phyloP scores from a whole-genome alignment of 140 eudicot genomes.

The Cichorium intybus region DNA sequence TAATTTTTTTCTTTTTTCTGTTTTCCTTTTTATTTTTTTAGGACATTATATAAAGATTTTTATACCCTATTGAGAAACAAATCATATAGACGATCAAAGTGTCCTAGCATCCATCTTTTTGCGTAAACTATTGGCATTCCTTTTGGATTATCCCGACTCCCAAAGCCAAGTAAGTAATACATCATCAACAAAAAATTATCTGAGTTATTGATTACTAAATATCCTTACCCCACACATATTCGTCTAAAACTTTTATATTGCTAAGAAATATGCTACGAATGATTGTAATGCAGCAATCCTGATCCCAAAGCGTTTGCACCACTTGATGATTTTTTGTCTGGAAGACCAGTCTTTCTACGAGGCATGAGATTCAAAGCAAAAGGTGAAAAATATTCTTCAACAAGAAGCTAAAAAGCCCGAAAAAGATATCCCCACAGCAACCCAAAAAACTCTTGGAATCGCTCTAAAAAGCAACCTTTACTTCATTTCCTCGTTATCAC shows the following conservation, averaged over 20 bases:
- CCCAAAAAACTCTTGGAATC: slow-evolving; percentile 16
- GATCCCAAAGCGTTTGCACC: slow-evolving; percentile 31
- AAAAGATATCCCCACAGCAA: slow-evolving; percentile 18
- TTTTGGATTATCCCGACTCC: too few relatives aligned
- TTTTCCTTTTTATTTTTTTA: too few relatives aligned
- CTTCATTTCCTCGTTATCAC: neutral
- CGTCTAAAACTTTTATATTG: neutral
- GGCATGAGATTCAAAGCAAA: slow-evolving; percentile 52
- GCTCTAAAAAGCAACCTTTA: neutral
- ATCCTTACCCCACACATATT: too few relatives aligned
- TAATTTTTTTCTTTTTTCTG: too few relatives aligned
- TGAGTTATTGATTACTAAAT: too few relatives aligned
- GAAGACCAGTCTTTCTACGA: slow-evolving; percentile 22
- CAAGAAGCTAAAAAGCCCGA: slow-evolving; percentile 10
- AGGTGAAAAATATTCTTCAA: slow-evolving; percentile 15
- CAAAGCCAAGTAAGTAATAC: too few relatives aligned
- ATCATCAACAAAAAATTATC: too few relatives aligned
- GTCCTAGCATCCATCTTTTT: too few relatives aligned
- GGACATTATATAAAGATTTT: too few relatives aligned
- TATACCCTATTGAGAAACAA: too few relatives aligned
- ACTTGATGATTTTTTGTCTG: slow-evolving; percentile 26
- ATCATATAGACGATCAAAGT: too few relatives aligned
- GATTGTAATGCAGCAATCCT: neutral
- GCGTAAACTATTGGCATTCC: too few relatives aligned
- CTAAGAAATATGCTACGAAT: neutral